Conservation (phyloP, 2,329 filamentous ascomycete species). For the Teratosphaeriaceae sp. region DNA sequence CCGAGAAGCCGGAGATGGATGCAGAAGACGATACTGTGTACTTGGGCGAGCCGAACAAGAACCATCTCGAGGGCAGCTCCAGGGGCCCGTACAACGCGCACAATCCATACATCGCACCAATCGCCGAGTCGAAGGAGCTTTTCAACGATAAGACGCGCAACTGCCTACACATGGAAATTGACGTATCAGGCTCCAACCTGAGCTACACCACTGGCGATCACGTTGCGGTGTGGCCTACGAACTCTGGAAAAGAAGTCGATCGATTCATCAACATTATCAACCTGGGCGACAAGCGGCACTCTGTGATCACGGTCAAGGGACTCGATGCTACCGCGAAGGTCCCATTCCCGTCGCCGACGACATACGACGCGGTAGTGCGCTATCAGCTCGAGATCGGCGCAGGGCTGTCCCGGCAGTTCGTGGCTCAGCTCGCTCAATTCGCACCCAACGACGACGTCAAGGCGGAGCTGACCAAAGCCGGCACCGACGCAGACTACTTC, state of each 20-base stretch:
- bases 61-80: constrained; percentile 76
- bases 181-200: constrained; percentile 81
- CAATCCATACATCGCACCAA: constrained; percentile 81
- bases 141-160: constrained; percentile 87
- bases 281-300: constrained; percentile 67
- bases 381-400: constrained; percentile 98
- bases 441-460: constrained; percentile 79
- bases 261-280: constrained; percentile 76
- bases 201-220: constrained; percentile 96
- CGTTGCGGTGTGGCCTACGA: constrained; percentile 95
- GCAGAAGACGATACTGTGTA: constrained; percentile 77
- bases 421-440: constrained; percentile 81
- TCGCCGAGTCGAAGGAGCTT: constrained; percentile 81
- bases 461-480: constrained; percentile 80
- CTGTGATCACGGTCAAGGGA: constrained; percentile 81
- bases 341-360: constrained; percentile 94
- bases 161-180: constrained; percentile 94
- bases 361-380: constrained; percentile 84
- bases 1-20: constrained; percentile 59
- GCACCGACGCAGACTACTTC: constrained; percentile 93
- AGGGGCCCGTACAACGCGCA: constrained; percentile 93
- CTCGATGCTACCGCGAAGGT: constrained; percentile 95
- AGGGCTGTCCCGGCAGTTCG: constrained; percentile 91
- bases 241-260: constrained; percentile 86
- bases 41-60: constrained; percentile 73